phyloP scores from a whole-genome alignment of 257 asterid genomes.

The Anisodus tanguticus region DNA sequence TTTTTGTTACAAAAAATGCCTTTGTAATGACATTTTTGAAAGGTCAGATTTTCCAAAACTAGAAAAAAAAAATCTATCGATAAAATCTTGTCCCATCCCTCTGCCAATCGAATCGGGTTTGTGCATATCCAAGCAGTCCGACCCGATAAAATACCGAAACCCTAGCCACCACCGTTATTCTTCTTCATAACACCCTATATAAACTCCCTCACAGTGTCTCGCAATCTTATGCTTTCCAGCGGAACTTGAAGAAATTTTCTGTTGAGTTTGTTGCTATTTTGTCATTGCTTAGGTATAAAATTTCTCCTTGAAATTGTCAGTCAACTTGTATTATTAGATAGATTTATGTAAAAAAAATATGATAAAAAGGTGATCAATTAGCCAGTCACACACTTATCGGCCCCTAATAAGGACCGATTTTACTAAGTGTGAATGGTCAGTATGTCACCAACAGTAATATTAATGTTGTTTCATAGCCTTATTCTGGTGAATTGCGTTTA shows the following conservation, averaged over 20 bases:
- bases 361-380: slow-evolving; percentile 22
- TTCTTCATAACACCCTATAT: background rate
- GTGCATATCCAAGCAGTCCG: background rate
- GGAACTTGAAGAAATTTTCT: background rate
- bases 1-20: no score
- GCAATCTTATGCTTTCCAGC: background rate
- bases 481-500: background rate
- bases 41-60: no score
- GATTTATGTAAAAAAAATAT: background rate
- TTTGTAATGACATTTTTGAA: no score
- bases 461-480: slow-evolving; percentile 16
- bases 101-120: background rate
- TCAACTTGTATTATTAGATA: background rate
- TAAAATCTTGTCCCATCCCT: background rate
- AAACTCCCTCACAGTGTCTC: background rate
- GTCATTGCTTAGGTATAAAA: background rate
- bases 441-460: slow-evolving; percentile 15
- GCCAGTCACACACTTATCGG: slow-evolving; percentile 19
- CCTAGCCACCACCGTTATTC: slow-evolving; percentile 13
- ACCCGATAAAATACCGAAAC: background rate
- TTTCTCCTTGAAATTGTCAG: background rate
- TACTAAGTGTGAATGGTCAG: slow-evolving; percentile 24
- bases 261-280: background rate
- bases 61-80: no score
- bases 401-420: background rate